Evolutionary conservation across 2,329 filamentous ascomycete genomes (phyloP).

Genomic region (Pseudopithomyces chartarum): DNA sequence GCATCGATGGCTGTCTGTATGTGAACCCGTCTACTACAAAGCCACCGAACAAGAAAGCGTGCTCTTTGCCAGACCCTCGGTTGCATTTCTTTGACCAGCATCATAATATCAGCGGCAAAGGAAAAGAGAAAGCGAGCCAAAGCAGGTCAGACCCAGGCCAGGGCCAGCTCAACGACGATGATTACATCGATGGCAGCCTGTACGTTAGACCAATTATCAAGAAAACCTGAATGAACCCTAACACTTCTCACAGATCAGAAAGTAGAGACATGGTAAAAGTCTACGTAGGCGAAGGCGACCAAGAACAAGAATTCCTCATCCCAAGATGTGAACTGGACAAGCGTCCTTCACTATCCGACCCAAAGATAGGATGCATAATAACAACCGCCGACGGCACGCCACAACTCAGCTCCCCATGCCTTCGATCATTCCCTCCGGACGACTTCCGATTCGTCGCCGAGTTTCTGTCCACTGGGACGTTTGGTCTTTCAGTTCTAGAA

Average conservation of each 20-base stretch:
- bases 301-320: constrained; percentile 17
- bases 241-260: constrained; percentile 10
- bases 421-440: constrained; percentile 18
- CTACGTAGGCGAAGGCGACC: constrained; percentile 19
- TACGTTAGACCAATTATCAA: constrained; percentile 9
- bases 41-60: no score
- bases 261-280: constrained; percentile 29
- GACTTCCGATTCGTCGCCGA: constrained; percentile 33
- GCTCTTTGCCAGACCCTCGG: no score
- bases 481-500: constrained; percentile 21
- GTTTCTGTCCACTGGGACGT: constrained; percentile 26
- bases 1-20: no score
- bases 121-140: neutral
- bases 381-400: constrained; percentile 20
- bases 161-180: constrained; percentile 8
- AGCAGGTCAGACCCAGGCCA: neutral
- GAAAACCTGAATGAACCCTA: neutral
- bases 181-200: constrained; percentile 26
- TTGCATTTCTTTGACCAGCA: no score
- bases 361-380: constrained; percentile 13
- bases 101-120: no score
- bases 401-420: constrained; percentile 21
- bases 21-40: no score
- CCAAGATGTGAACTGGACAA: constrained; percentile 17
- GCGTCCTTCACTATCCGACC: constrained; percentile 21